Base-by-base conservation (phyloP, 352 stramenopile species). In the Phytophthora ohioensis region DNA sequence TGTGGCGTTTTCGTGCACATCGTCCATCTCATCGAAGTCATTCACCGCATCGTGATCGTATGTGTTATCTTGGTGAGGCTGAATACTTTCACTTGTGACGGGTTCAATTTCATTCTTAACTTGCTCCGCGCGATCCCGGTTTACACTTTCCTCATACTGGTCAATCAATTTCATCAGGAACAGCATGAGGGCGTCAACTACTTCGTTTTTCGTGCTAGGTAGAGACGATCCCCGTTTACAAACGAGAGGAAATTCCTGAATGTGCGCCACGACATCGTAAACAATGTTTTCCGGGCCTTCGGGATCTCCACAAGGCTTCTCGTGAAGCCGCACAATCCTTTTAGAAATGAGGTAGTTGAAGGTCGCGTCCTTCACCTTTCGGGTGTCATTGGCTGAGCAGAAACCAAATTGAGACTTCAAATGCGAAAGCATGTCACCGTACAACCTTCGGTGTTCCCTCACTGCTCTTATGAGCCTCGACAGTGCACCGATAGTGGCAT, bases 401-500 rank as follows among this genome's bases (percentile, higher is more conserved):
- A 91, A 84, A 1, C 63, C 64, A 48, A 83, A 90, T 10, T 86
- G 65, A 31, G 58, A 41, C n/a, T 67, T 76, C 17, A 94, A 61
- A n/a, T 78, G 38, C 17, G 68, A 54, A 11, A 92, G 45, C 42
- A 92, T 58, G 21, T 78, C 65, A 27, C 72, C 67, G 56, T 91
- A 87, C 5, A 84, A 57, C 27, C 78, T 65, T 55, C 67, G 72
- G 32, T 82, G 82, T 42, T 90, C 73, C 30, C 64, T 45, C 9
- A 91, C 45, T 31, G 72, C 73, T 7, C 54, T 69, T 13, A 78
- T 68, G 1, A 94, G 71, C 17, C 69, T 70, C 15, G 76, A 62
- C 0, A 87, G 66, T 5, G 81, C 86, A 10, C 69, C 52, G n/a
- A 81, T 75, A n/a, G 79, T 91, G 11, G 82, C 80, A 46, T 90